These are phyloP conservation scores for Aspergillus sp. DNA, from an alignment of 2,329 filamentous ascomycete genomes.

Conservation along the genomic window DNA sequence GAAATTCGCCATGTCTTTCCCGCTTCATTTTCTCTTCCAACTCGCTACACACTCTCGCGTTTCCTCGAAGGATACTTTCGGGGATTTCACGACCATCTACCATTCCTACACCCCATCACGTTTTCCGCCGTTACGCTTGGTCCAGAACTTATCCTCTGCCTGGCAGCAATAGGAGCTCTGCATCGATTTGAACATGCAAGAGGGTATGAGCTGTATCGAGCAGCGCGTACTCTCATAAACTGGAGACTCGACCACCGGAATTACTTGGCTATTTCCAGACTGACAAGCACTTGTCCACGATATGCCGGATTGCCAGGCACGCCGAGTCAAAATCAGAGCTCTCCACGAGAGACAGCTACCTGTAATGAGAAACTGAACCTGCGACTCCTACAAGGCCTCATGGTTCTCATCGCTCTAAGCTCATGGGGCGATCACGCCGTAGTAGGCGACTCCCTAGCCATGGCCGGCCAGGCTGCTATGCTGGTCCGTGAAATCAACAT, in stretches of 20 bases:
- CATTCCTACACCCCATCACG: constrained; percentile 62
- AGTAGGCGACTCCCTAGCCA: constrained; percentile 1
- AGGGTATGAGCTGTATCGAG: constrained; percentile 5
- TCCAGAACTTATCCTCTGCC: constrained; percentile 62
- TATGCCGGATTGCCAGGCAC: too few relatives aligned
- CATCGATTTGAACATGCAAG: constrained; percentile 38
- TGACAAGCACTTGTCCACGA: too few relatives aligned
- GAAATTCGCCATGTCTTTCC: background rate
- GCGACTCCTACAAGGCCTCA: background rate
- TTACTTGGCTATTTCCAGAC: too few relatives aligned
- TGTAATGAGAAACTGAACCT: too few relatives aligned
- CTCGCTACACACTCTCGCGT: constrained; percentile 59
- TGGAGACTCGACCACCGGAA: too few relatives aligned
- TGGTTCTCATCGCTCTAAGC: background rate
- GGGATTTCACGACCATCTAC: constrained; percentile 56
- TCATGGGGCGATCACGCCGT: constrained; percentile 2
- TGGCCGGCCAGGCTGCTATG: constrained; percentile 4
- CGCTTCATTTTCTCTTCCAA: constrained; percentile 55
- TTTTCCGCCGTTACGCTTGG: constrained; percentile 54
- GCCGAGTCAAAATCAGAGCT: too few relatives aligned
- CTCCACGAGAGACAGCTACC: too few relatives aligned
- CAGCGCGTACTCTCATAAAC: background rate
- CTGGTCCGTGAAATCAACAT: constrained; percentile 42
- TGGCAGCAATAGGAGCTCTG: constrained; percentile 52
- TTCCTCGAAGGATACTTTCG: constrained; percentile 65